Evolutionary conservation across 2,329 filamentous ascomycete genomes (phyloP).

Genomic region (Phyllosticta citribraziliensis): DNA sequence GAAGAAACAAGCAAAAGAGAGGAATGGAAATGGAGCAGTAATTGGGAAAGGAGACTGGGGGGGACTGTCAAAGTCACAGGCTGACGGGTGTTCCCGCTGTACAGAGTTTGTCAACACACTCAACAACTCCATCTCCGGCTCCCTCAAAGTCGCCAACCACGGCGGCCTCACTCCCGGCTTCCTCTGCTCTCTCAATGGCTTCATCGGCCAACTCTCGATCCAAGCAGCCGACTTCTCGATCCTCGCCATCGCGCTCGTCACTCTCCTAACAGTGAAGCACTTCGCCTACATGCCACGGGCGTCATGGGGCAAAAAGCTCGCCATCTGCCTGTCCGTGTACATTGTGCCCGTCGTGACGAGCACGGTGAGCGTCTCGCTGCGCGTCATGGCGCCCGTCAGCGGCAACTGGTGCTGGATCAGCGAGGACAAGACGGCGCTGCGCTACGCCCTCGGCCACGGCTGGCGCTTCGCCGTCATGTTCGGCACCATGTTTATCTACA

Average conservation of each 20-base stretch:
- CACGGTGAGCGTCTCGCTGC: neutral
- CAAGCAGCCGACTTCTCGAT: slow-evolving; percentile 31
- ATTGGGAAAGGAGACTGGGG: no score
- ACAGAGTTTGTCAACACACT: slow-evolving; percentile 34
- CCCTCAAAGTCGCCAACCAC: slow-evolving; percentile 20
- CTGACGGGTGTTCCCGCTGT: slow-evolving; percentile 14
- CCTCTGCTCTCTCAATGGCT: slow-evolving; percentile 36
- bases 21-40: neutral
- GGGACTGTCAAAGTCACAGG: no score
- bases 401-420: slow-evolving; percentile 43
- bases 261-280: slow-evolving; percentile 32
- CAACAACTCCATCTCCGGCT: slow-evolving; percentile 37
- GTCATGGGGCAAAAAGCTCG: slow-evolving; percentile 19
- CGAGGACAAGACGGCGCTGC: slow-evolving; percentile 24
- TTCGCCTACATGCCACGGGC: slow-evolving; percentile 24
- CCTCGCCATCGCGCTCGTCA: slow-evolving; percentile 36
- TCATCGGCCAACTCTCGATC: slow-evolving; percentile 34
- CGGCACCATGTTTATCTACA: slow-evolving; percentile 32
- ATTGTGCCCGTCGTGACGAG: slow-evolving; percentile 30
- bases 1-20: neutral
- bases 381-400: slow-evolving; percentile 29
- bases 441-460: slow-evolving; percentile 37
- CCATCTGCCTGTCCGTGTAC: slow-evolving; percentile 34
- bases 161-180: slow-evolving; percentile 19
- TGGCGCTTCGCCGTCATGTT: slow-evolving; percentile 38